Evolutionary conservation across 345 rosid genomes (phyloP).

Genomic region (Psidium friedrichsthalianum): DNA sequence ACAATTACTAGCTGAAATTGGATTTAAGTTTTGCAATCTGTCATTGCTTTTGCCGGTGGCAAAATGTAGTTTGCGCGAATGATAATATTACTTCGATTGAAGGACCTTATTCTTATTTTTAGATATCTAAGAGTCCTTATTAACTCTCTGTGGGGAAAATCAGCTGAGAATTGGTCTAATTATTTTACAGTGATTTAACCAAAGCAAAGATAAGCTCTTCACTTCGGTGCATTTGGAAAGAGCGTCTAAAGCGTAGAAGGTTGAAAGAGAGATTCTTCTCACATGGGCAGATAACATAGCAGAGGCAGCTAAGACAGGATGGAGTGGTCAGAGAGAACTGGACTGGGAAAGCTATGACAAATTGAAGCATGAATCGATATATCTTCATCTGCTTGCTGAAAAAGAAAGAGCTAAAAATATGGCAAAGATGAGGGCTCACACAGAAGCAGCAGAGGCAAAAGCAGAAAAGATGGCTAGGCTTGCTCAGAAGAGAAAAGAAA

Average conservation of each 20-base stretch:
- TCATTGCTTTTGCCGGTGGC: background rate
- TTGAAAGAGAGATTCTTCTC: conserved; percentile 32
- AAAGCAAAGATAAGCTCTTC: conserved; percentile 64
- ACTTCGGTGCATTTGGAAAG: conserved; percentile 38
- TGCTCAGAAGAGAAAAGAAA: conserved; percentile 48
- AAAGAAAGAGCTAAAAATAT: conserved; percentile 34
- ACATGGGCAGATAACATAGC: conserved; percentile 48
- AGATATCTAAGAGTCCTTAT: background rate
- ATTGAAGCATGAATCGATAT: conserved; percentile 34
- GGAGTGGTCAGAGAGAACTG: conserved; percentile 39
- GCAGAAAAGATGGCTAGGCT: conserved; percentile 39
- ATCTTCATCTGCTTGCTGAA: conserved; percentile 29
- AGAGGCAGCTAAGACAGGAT: conserved; percentile 64
- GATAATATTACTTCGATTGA: background rate
- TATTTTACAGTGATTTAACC: conserved; percentile 49
- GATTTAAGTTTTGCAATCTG: background rate
- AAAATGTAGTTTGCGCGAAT: background rate
- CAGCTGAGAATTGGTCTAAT: background rate
- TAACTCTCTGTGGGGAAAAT: background rate
- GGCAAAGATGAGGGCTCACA: conserved; percentile 27
- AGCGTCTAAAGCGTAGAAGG: conserved; percentile 40
- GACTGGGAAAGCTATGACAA: conserved; percentile 66
- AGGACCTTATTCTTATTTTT: background rate
- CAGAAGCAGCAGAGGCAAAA: conserved; percentile 37
- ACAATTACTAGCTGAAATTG: background rate